Base-by-base conservation (phyloP, 169 alveolate species). In the Eimeria maxima region DNA sequence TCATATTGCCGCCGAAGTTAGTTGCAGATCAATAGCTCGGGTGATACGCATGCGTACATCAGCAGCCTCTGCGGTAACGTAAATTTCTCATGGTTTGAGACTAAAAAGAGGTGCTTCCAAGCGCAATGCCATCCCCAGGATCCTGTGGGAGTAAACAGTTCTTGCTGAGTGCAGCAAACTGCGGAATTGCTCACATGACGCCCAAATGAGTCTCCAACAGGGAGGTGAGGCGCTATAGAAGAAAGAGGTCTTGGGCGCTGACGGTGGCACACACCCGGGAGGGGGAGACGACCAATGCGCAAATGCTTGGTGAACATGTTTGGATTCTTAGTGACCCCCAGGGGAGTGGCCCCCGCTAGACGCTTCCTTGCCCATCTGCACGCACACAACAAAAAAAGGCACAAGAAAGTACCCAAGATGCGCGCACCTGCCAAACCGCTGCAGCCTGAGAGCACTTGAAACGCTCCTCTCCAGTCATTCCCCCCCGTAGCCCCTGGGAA, bases 311-410 rank as follows among this genome's bases (percentile, higher is more conserved):
- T 3, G 29, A 45, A 80, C 45, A 45, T 4, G 0, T 2, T 24
- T 47, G 89, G 45, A 27, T 14, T 45, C 55, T 38, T 60, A 83
- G 74, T 83, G 91, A 38, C 91, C 91, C 38, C 91, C 91, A 18
- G 63, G 55, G 29, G 74, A 73, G 55, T 13, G 91, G 18, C 29
- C 91, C 91, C 76, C 74, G 45, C 91, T 38, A 44, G 91, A 53
- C 2, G 76, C 73, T 53, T 83, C 91, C 73, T 83, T 83, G 53
- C 91, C 27, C 91, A 83, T 83, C 91, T 83, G 91, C 50, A 33
- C 16, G 44, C 91, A 33, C 47, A 83, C 83, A 73, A 27, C 18
- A 60, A 27, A 16, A 60, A 60, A 18, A 11, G 20, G 69, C 69
- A 60, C 20, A 60, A 18, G n/a, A 60, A 53, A 53, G 45, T 69